A percentile compares a stretch with the other conserved stretches of the same genome.
Conservation (phyloP, 2,329 filamentous ascomycete species). For the Dactylellina cionopaga region DNA sequence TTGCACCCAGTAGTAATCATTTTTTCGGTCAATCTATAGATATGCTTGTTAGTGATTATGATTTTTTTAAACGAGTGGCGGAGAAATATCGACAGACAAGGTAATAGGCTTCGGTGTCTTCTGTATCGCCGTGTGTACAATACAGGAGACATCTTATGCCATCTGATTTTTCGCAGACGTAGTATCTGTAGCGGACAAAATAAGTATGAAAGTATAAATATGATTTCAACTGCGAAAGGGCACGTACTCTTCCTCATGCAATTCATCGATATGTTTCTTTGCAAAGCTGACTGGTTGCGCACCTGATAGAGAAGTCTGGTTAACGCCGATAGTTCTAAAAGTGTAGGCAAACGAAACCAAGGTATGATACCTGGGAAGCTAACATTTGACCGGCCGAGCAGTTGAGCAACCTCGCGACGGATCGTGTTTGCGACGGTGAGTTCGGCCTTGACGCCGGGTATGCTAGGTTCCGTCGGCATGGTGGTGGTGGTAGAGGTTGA, state of each 20-base stretch:
- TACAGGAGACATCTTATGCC: conserved; percentile 96
- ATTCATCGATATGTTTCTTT: conserved; percentile 80
- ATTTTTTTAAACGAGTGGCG: conserved; percentile 6
- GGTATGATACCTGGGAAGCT: conserved; percentile 78
- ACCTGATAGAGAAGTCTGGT: conserved; percentile 58
- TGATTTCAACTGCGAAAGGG: background rate
- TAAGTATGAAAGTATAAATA: conserved; percentile 4
- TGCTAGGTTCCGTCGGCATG: conserved; percentile 59
- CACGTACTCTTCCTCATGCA: conserved; percentile 77
- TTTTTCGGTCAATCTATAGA: conserved; percentile 83
- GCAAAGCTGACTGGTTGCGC: conserved; percentile 95
- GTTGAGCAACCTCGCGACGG: conserved; percentile 76
- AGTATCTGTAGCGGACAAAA: conserved; percentile 72
- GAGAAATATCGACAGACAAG: conserved; percentile 62
- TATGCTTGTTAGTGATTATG: conserved; percentile 10
- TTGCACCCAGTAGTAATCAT: conserved; percentile 90
- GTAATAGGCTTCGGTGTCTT: conserved; percentile 77
- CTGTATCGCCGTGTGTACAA: conserved; percentile 73
- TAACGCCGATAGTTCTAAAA: background rate
- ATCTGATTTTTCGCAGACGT: conserved; percentile 97
- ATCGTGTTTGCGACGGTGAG: conserved; percentile 71
- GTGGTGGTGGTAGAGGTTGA: background rate
- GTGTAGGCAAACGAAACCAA: background rate
- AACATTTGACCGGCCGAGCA: conserved; percentile 75
- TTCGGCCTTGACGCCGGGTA: conserved; percentile 73